A percentile compares a stretch with the other conserved stretches of the same genome.
Evolutionary conservation across 2,329 filamentous ascomycete species (phyloP).

Genomic region (Ascochyta clinopodiicola): DNA sequence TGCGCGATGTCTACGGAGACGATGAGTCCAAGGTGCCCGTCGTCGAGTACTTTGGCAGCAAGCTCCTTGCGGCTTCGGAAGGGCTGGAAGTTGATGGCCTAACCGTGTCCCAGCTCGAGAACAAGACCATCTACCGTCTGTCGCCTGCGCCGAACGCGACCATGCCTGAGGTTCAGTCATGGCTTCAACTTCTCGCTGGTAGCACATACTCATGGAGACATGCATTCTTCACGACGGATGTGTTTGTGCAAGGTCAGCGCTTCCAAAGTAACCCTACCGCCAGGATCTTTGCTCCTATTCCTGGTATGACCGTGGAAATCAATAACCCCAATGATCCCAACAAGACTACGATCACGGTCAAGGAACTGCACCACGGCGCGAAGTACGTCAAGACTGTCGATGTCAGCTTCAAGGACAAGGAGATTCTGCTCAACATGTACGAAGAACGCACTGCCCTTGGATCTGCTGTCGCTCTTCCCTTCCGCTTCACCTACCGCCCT

Average conservation of each 20-base stretch:
- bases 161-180: conserved; percentile 80
- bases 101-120: conserved; percentile 77
- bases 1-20: conserved; percentile 78
- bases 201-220: conserved; percentile 89
- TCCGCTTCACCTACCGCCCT: conserved; percentile 92
- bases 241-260: conserved; percentile 92
- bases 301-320: conserved; percentile 90
- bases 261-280: conserved; percentile 97
- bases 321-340: conserved; percentile 78
- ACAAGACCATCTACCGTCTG: conserved; percentile 85
- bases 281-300: conserved; percentile 84
- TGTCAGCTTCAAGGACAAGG: conserved; percentile 76
- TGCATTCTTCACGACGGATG: conserved; percentile 90
- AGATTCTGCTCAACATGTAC: conserved; percentile 88
- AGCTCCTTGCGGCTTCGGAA: conserved; percentile 74
- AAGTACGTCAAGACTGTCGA: conserved; percentile 90
- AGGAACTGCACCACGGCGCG: conserved; percentile 84
- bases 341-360: conserved; percentile 84
- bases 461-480: conserved; percentile 79
- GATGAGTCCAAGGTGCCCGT: conserved; percentile 78
- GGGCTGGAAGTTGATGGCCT: conserved; percentile 78
- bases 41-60: conserved; percentile 95
- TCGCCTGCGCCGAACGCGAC: conserved; percentile 75
- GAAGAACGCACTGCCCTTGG: conserved; percentile 90
- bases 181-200: conserved; percentile 88